Evolutionary conservation across 169 alveolate genomes (phyloP).

Genomic region (Perkinsus marinus): DNA sequence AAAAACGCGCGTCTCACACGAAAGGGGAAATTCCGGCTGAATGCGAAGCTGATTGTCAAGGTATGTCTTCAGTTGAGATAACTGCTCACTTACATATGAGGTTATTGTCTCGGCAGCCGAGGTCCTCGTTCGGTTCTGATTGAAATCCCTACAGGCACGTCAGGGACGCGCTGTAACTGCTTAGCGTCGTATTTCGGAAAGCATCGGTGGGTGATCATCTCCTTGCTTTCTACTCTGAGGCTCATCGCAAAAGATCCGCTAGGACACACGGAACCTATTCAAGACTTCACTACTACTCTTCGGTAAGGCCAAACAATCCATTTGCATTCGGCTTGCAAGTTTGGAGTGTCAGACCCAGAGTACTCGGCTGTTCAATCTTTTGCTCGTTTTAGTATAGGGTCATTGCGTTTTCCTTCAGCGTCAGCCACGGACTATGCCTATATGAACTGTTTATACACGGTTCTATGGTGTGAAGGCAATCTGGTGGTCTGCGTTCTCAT

Average conservation of each 20-base stretch:
- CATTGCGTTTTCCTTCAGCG: no score
- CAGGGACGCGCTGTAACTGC: neutral
- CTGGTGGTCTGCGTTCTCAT: no score
- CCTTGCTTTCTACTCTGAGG: neutral
- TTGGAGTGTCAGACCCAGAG: no score
- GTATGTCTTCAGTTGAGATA: neutral
- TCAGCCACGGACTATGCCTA: no score
- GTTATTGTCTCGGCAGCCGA: neutral
- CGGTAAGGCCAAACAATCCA: neutral
- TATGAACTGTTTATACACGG: no score
- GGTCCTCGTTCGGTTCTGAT: neutral
- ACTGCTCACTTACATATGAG: neutral
- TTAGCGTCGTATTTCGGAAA: neutral
- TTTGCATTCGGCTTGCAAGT: no score
- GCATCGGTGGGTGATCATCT: neutral
- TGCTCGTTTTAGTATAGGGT: no score
- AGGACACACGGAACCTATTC: neutral
- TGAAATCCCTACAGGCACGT: neutral
- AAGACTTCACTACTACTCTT: neutral
- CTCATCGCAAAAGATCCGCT: neutral
- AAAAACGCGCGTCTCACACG: neutral
- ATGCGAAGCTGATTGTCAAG: neutral
- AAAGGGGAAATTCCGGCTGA: neutral
- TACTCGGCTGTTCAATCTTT: no score
- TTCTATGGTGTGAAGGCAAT: no score